phyloP scores from a whole-genome alignment of 2,329 filamentous ascomycete genomes.

The Fusarium foetens region DNA sequence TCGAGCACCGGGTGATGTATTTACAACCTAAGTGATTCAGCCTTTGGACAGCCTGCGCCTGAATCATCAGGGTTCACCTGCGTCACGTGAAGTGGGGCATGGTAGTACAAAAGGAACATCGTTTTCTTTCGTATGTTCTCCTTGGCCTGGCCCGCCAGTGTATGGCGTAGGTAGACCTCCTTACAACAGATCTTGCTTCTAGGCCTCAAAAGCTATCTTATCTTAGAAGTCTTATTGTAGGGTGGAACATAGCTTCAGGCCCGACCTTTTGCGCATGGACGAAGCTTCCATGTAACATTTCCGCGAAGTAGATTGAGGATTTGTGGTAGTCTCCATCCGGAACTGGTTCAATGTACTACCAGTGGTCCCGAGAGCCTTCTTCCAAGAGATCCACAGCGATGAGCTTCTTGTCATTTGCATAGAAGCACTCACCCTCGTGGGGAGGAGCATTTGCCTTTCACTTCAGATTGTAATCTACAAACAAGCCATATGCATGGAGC shows the following conservation, averaged over 20 bases:
- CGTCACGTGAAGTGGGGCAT: no score
- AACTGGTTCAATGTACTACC: not conserved
- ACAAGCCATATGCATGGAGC: not conserved
- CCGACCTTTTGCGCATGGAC: no score
- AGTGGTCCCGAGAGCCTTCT: not conserved
- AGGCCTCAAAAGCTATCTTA: not conserved
- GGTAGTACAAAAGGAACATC: no score
- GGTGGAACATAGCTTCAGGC: not conserved
- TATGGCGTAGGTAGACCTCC: no score
- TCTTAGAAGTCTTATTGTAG: not conserved
- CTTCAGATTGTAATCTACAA: not conserved
- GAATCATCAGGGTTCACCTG: no score
- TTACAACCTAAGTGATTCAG: no score
- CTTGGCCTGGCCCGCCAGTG: no score
- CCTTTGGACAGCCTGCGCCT: no score
- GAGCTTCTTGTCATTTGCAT: not conserved
- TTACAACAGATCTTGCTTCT: no score
- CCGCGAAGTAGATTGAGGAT: not conserved
- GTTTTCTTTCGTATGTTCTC: no score
- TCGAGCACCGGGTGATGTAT: no score
- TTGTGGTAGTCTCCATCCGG: not conserved
- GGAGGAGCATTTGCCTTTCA: not conserved
- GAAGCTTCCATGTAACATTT: no score
- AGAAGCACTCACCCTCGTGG: not conserved
- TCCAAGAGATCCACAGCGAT: rapidly evolving